Percentiles rank a stretch among this genome's conserved stretches.
Evolutionary conservation across 2,329 filamentous ascomycete genomes (phyloP).

Genomic region (Colletotrichum brevisporum): DNA sequence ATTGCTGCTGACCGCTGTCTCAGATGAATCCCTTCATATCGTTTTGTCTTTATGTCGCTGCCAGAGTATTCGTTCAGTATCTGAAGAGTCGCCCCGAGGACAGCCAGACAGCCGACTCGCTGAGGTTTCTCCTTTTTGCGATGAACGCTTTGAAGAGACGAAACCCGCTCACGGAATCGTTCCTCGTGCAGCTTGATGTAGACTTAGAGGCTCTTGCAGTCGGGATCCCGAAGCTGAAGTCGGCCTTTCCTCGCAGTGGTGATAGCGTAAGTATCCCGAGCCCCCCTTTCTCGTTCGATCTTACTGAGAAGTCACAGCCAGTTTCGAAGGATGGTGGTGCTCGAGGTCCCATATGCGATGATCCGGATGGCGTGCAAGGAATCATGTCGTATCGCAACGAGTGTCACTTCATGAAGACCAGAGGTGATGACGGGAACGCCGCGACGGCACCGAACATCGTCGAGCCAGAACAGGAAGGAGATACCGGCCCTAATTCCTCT

Average conservation of each 20-base stretch:
- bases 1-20: constrained; percentile 43
- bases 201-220: constrained; percentile 84
- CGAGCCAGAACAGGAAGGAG: constrained; percentile 53
- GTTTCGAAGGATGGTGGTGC: constrained; percentile 41
- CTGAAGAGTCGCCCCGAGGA: constrained; percentile 95
- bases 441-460: constrained; percentile 56
- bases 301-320: constrained; percentile 49
- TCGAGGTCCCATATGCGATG: constrained; percentile 50
- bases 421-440: constrained; percentile 58
- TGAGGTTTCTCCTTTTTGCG: constrained; percentile 91
- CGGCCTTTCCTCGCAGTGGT: constrained; percentile 66
- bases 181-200: constrained; percentile 92
- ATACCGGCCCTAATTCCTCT: constrained; percentile 35
- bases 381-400: constrained; percentile 61
- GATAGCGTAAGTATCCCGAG: constrained; percentile 61
- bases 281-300: background rate
- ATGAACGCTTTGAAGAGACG: constrained; percentile 91
- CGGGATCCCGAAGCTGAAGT: constrained; percentile 70
- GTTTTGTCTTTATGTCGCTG: constrained; percentile 96
- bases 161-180: constrained; percentile 94
- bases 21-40: constrained; percentile 97
- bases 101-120: constrained; percentile 80
- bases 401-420: constrained; percentile 58
- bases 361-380: constrained; percentile 50
- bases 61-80: constrained; percentile 95